Evolutionary conservation across 2,329 filamentous ascomycete genomes (phyloP).

Genomic region (Samsoniella hepiali): DNA sequence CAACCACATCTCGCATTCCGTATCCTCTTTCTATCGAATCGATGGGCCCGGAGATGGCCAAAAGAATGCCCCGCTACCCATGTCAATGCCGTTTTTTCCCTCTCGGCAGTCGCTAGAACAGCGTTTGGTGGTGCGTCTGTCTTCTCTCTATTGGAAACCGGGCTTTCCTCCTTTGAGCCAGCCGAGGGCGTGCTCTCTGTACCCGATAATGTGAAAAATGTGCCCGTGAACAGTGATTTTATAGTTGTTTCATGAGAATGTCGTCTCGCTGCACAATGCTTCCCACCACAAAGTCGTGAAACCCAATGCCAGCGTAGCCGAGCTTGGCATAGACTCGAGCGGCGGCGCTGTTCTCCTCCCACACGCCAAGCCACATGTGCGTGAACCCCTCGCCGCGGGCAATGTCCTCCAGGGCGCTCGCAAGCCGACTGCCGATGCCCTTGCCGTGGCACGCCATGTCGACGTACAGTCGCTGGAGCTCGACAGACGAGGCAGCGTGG

Average conservation of each 20-base stretch:
- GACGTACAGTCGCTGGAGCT: conserved; percentile 45
- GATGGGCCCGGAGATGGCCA: no score
- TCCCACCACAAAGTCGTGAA: conserved; percentile 42
- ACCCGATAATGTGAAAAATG: no score
- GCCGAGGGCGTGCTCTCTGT: background rate
- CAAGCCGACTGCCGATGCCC: conserved; percentile 38
- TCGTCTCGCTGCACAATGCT: conserved; percentile 40
- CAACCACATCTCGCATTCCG: background rate
- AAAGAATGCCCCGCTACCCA: no score
- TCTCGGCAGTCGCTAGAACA: no score
- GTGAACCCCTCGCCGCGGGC: conserved; percentile 36
- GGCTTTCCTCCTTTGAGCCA: no score
- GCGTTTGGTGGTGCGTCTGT: no score
- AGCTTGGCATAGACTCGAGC: conserved; percentile 38
- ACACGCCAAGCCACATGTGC: conserved; percentile 46
- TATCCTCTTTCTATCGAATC: no score
- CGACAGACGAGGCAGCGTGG: conserved; percentile 27
- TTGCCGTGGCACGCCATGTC: conserved; percentile 32
- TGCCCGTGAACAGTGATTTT: background rate
- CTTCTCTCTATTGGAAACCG: no score
- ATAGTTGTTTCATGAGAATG: conserved; percentile 37
- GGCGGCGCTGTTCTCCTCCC: conserved; percentile 43
- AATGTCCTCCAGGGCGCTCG: conserved; percentile 29
- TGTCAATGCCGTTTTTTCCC: no score
- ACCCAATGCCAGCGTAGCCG: conserved; percentile 39